phyloP scores from a whole-genome alignment of 2,329 filamentous ascomycete species.

The Pseudogymnoascus sp. region DNA sequence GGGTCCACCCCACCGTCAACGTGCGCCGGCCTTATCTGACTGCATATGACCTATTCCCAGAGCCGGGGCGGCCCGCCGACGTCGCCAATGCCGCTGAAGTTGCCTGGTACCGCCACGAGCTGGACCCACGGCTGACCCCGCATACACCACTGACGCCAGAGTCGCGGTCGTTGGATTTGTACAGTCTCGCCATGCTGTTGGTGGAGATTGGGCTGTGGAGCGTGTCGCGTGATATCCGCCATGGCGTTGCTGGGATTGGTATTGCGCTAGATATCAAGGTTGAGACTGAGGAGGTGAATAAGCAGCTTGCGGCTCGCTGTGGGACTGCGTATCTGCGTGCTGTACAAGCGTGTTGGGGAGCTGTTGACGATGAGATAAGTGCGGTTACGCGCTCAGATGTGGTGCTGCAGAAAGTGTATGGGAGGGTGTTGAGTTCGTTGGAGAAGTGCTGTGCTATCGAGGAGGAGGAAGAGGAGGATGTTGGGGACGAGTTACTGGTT shows the following conservation, averaged over 20 bases:
- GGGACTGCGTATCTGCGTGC: constrained; percentile 68
- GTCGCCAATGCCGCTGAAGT: constrained; percentile 43
- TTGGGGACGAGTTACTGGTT: constrained; percentile 38
- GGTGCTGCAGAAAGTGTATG: constrained; percentile 47
- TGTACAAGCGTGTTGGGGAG: constrained; percentile 61
- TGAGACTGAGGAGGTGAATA: constrained; percentile 21
- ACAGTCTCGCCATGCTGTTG: constrained; percentile 63
- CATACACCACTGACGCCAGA: constrained; percentile 45
- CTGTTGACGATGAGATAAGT: constrained; percentile 54
- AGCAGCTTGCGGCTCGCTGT: constrained; percentile 41
- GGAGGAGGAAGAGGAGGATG: constrained; percentile 44
- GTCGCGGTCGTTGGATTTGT: constrained; percentile 56
- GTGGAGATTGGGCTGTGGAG: constrained; percentile 71
- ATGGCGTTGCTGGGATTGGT: constrained; percentile 17
- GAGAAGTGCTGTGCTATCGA: constrained; percentile 56
- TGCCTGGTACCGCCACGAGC: constrained; percentile 51
- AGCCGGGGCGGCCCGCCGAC: constrained; percentile 42
- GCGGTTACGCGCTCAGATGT: constrained; percentile 41
- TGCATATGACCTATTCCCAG: constrained; percentile 20
- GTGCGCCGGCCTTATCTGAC: constrained; percentile 21
- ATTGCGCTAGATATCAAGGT: constrained; percentile 13
- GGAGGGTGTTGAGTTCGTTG: constrained; percentile 40
- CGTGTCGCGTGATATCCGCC: constrained; percentile 39
- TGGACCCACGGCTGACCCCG: constrained; percentile 46
- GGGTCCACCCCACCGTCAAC: constrained; percentile 15